Base-by-base conservation (phyloP, 495 filamentous ascomycete species). In the Penicillium herquei region DNA sequence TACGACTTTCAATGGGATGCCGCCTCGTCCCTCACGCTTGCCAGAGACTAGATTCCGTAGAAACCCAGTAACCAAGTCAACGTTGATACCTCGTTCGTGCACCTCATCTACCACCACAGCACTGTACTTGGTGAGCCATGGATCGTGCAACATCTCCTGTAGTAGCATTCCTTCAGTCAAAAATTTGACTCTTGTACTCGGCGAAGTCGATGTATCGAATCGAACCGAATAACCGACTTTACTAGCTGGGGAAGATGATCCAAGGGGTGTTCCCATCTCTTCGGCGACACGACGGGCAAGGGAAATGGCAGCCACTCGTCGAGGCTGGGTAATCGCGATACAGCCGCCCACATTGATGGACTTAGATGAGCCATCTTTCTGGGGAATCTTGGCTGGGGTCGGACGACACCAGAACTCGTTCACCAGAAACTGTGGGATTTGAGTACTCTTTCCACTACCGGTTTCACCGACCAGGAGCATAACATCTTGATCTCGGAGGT, bases 101-200 rank as follows among this genome's bases (percentile, higher is more conserved):
- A 98, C 91, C 65, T 99, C 95, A 74, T 99, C 95, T 9, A 99
- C 89, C 46, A 98, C 80, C 3, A 99, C 80, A 1, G 87, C 90
- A 57, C 90, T 93, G 66, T 99, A 99, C 62, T 88, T 83, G 31
- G 78, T 82, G 59, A 99, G 73, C 68, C 84, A 77, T 2, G 93
- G 91, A 69, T 98, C 95, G 51, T 87, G 81, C 41, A 98, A 71
- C 76, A 98, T 86, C 69, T 99, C 95, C 71, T 97, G 92, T 12
- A 99, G 77, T 43, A 99, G 76, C 89, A 96, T 98, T 51, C 95
- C 95, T 69, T 99, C 95, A 0, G 95, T 99, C 58, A 99, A 74
- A 63, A 89, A 99, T 67, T 98, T 98, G 68, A 99, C 87, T 55
- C 78, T 81, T 1, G 90, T 90, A 43, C 76, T 80, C 8, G 90